Percentiles rank a stretch among this genome's conserved stretches.
These are phyloP conservation scores for Mortierella sp. DNA, from an alignment of 371 early-diverging fungal genomes.

Conservation along the genomic window DNA sequence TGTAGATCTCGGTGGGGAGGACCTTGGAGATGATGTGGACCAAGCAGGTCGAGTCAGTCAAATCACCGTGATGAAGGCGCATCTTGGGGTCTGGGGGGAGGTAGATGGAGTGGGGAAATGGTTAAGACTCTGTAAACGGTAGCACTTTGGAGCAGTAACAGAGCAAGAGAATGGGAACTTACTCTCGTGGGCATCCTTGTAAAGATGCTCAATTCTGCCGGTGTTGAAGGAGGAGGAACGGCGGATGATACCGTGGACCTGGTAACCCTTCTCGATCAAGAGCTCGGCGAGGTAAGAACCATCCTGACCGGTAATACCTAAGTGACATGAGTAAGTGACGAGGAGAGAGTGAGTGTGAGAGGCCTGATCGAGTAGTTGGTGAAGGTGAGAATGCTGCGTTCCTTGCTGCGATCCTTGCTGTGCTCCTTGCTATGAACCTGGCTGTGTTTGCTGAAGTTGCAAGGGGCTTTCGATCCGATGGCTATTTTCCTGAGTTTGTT, in stretches of 20 bases:
- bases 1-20: slow-evolving; percentile 85
- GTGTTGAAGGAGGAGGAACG: slow-evolving; percentile 88
- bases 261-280: slow-evolving; percentile 81
- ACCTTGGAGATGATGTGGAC: slow-evolving; percentile 84
- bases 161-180: slow-evolving; percentile 31
- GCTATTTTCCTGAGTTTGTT: too few relatives aligned
- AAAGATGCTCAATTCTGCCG: slow-evolving; percentile 85
- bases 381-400: neutral
- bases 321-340: neutral
- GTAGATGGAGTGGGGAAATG: slow-evolving; percentile 14
- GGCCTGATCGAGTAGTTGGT: neutral
- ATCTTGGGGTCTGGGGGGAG: slow-evolving; percentile 73
- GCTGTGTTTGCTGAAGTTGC: neutral
- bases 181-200: slow-evolving; percentile 78
- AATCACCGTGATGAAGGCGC: slow-evolving; percentile 90
- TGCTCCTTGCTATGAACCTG: too few relatives aligned
- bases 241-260: slow-evolving; percentile 88
- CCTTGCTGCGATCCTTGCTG: too few relatives aligned
- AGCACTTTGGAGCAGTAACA: neutral
- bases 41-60: slow-evolving; percentile 88
- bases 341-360: neutral
- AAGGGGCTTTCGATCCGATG: neutral
- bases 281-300: slow-evolving; percentile 86
- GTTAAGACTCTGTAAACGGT: neutral
- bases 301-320: slow-evolving; percentile 90